Conservation (phyloP, 2,329 filamentous ascomycete genomes). For the Claviceps arundinis region DNA sequence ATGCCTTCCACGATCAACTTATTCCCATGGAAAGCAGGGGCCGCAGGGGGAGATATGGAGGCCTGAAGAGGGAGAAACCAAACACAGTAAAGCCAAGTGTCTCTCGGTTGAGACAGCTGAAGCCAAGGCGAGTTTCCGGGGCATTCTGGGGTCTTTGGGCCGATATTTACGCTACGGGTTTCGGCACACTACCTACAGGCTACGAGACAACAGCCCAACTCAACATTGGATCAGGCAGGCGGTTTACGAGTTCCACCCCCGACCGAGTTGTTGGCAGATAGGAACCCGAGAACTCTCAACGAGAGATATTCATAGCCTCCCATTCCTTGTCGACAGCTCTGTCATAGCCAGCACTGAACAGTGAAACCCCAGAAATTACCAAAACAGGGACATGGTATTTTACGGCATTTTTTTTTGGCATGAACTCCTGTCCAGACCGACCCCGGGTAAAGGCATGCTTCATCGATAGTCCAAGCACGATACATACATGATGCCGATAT, state of each 20-base stretch:
- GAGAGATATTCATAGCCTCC: neutral
- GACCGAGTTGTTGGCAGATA: neutral
- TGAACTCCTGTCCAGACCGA: neutral
- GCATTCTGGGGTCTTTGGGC: neutral
- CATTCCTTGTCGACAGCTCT: neutral
- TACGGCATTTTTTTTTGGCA: neutral
- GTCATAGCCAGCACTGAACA: neutral
- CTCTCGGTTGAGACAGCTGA: neutral
- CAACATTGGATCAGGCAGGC: neutral
- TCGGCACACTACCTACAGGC: neutral
- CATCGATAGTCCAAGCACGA: neutral
- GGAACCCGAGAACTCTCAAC: neutral
- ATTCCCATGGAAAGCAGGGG: too few relatives aligned
- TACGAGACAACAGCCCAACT: neutral
- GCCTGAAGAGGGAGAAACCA: neutral
- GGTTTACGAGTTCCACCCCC: neutral
- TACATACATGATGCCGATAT: neutral
- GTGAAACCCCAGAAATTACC: neutral
- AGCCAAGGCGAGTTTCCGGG: neutral
- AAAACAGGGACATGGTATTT: neutral
- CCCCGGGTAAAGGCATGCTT: constrained; percentile 1
- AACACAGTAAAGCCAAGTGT: neutral
- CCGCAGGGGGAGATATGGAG: neutral
- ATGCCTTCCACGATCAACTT: neutral
- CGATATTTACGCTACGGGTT: too few relatives aligned